Percentiles rank a stretch among this genome's conserved stretches.
Evolutionary conservation across 106 monocot species (phyloP).

Genomic region (Chionographis japonica): DNA sequence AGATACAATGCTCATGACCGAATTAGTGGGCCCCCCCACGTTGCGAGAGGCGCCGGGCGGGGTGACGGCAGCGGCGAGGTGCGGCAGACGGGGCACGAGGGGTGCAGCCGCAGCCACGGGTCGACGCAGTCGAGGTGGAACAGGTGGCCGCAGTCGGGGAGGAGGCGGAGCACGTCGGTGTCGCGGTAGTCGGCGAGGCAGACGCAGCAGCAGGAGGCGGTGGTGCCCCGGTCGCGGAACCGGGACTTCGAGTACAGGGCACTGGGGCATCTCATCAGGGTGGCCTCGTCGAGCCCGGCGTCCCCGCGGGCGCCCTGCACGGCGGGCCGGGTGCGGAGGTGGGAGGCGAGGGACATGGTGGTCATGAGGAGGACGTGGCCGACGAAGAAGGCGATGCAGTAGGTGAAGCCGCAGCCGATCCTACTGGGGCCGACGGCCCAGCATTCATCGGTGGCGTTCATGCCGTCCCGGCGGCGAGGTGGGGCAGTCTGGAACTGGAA

Average conservation of each 20-base stretch:
- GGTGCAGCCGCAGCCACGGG: slow-evolving; percentile 34
- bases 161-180: slow-evolving; percentile 26
- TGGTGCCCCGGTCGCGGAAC: not conserved
- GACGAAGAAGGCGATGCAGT: slow-evolving; percentile 38
- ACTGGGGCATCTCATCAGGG: slow-evolving; percentile 30
- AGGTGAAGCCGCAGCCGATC: slow-evolving; percentile 42
- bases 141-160: slow-evolving; percentile 43
- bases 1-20: no score
- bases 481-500: no score
- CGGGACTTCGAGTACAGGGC: slow-evolving; percentile 21
- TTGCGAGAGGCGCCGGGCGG: slow-evolving; percentile 28
- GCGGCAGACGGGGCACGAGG: slow-evolving; percentile 53
- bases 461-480: not conserved
- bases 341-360: slow-evolving; percentile 39
- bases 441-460: not conserved
- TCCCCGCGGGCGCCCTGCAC: not conserved
- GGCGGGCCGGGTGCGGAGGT: slow-evolving; percentile 29
- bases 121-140: slow-evolving; percentile 51
- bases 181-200: slow-evolving; percentile 45
- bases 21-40: no score
- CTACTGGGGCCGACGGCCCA: not conserved
- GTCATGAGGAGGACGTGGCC: slow-evolving; percentile 30
- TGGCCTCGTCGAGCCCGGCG: slow-evolving; percentile 36
- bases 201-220: slow-evolving; percentile 36
- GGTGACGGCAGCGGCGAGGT: slow-evolving; percentile 28